phyloP scores from a whole-genome alignment of 176 grass and related monocot genomes.

The Pharus latifolius region DNA sequence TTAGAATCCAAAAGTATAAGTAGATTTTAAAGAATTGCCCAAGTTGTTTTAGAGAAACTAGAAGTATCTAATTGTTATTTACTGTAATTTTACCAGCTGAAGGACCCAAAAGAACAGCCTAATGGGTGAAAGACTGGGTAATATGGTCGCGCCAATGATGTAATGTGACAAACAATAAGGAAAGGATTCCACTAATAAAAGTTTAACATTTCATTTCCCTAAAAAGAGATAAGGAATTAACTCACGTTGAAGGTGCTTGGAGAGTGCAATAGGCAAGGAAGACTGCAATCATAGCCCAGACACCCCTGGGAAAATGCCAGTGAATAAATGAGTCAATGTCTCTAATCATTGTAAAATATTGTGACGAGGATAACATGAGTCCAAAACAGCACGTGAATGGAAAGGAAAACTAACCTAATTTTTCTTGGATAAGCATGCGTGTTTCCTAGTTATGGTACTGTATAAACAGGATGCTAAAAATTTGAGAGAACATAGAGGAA shows the following conservation, averaged over 20 bases:
- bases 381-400: constrained; percentile 11
- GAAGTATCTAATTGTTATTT: no score
- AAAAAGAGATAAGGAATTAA: not conserved
- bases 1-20: not conserved
- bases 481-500: not conserved
- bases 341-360: constrained; percentile 24
- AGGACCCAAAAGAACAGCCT: no score
- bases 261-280: constrained; percentile 93
- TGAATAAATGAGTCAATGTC: constrained; percentile 22
- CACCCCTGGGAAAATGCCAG: constrained; percentile 52
- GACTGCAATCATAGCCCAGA: constrained; percentile 95
- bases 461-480: not conserved
- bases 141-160: no score
- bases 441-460: not conserved
- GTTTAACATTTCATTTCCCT: not conserved
- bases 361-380: not conserved
- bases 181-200: not conserved
- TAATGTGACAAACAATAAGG: not conserved
- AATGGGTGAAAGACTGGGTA: no score
- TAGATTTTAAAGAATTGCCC: no score
- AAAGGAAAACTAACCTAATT: not conserved
- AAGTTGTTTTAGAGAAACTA: no score
- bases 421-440: not conserved
- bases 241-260: constrained; percentile 98
- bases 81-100: no score